Conservation (phyloP, 148 eudicot species). For the Salicornia ramosissima region DNA sequence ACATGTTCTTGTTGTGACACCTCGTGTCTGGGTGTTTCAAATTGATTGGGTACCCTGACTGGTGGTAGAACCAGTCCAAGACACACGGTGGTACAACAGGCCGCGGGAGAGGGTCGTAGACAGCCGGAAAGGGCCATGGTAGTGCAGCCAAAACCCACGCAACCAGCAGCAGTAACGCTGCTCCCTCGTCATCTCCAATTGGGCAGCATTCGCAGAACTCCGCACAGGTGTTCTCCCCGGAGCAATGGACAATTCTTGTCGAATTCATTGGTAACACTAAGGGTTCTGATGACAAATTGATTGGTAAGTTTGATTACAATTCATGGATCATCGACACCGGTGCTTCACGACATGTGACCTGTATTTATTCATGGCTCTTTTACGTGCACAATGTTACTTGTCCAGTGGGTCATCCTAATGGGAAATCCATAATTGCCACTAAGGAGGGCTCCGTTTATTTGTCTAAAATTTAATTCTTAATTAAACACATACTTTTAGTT, state of each 20-base stretch:
- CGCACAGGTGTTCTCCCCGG: too few relatives aligned
- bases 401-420: neutral
- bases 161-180: too few relatives aligned
- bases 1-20: too few relatives aligned
- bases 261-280: too few relatives aligned
- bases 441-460: neutral
- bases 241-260: too few relatives aligned
- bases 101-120: neutral
- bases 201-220: too few relatives aligned
- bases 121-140: neutral
- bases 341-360: too few relatives aligned
- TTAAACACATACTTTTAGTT: neutral
- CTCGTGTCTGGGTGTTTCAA: neutral
- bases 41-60: neutral
- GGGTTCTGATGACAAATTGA: neutral
- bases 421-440: neutral
- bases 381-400: neutral
- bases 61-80: neutral
- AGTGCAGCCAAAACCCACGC: too few relatives aligned
- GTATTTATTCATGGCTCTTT: neutral
- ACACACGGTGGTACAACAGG: neutral
- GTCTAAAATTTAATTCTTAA: neutral
- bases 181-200: too few relatives aligned
- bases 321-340: neutral
- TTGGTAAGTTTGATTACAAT: neutral